Base-by-base conservation (phyloP, 352 stramenopile species). In the Thraustochytrium striatum region DNA sequence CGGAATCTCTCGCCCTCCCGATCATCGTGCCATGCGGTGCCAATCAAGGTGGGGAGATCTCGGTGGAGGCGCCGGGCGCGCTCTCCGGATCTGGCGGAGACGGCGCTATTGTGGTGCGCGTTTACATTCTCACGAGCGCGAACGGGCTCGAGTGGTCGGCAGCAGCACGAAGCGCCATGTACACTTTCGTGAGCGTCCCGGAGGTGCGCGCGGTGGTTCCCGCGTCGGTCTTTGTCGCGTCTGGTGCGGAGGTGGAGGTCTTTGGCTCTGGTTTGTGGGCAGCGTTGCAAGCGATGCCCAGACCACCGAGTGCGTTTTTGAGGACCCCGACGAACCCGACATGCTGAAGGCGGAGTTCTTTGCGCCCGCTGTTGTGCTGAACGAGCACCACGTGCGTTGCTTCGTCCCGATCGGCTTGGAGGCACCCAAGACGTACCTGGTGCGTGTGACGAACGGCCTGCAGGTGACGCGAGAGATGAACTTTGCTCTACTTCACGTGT, bases 271-370 rank as follows among this genome's bases (percentile, higher is more conserved):
- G 70, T 72, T 72, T 78, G 75, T 52, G 58, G 72, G 30, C 36
- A 50, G n/a, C 38, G 16, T 3, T 38, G 21, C 30, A 7, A 36
- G 13, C 21, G 41, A 19, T 8, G 41, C 13, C 30, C 28, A 52
- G 8, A 19, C 9, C 11, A 9, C 91, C 55, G 81, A 72, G 75
- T 91, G 87, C 82, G 47, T 72, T 28, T 91, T 91, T 84, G 86
- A 84, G 16, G 68, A 82, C 8, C 62, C 75, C n/a, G 21, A 59
- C 30, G 44, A 62, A 1, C 1, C n/a, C 0, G 16, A 28, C 16
- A 36, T 62, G 47, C 16, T 3, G 9, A 13, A 39, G 0, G 43
- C 65, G 5, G 19, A 7, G 11, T 28, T 25, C 5, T 16, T 9
- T 5, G 25, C 65, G 16, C 2, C 21, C 7, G 65, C 81, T 5